Percentiles rank a stretch among this genome's conserved stretches.
Conservation (phyloP, 805 yeast genomes). For the Teunomyces kruisii region DNA sequence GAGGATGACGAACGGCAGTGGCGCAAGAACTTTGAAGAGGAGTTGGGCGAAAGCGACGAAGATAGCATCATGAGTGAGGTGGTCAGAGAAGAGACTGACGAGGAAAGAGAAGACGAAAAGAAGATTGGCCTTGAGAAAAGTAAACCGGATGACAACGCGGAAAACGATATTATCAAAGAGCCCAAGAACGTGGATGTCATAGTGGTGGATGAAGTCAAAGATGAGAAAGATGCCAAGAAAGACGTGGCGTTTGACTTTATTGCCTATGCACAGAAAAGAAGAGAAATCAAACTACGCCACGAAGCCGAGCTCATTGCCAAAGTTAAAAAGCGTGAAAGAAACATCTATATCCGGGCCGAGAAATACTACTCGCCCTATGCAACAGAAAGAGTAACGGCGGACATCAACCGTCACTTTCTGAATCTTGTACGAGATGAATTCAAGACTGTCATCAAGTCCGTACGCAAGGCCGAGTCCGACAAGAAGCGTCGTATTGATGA, state of each 20-base stretch:
- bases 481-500: constrained; percentile 13
- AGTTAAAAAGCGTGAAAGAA: constrained; percentile 21
- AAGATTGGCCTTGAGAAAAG: neutral
- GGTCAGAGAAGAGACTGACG: constrained; percentile 2
- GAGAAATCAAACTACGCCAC: constrained; percentile 13
- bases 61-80: constrained; percentile 1
- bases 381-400: constrained; percentile 17
- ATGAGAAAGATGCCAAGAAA: constrained; percentile 5
- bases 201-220: neutral
- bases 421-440: constrained; percentile 26
- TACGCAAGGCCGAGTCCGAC: constrained; percentile 25
- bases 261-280: constrained; percentile 51
- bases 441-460: constrained; percentile 30
- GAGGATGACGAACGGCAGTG: constrained; percentile 36
- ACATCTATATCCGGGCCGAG: constrained; percentile 40
- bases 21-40: constrained; percentile 27
- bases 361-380: constrained; percentile 39
- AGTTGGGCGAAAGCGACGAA: constrained; percentile 16
- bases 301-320: constrained; percentile 15
- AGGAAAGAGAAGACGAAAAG: constrained; percentile 1
- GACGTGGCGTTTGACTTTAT: constrained; percentile 49
- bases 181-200: neutral
- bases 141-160: neutral
- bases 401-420: constrained; percentile 22
- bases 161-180: neutral